Evolutionary conservation across 1,284 basidiomycete species (phyloP).

Genomic region (Mycosarcoma maydis): DNA sequence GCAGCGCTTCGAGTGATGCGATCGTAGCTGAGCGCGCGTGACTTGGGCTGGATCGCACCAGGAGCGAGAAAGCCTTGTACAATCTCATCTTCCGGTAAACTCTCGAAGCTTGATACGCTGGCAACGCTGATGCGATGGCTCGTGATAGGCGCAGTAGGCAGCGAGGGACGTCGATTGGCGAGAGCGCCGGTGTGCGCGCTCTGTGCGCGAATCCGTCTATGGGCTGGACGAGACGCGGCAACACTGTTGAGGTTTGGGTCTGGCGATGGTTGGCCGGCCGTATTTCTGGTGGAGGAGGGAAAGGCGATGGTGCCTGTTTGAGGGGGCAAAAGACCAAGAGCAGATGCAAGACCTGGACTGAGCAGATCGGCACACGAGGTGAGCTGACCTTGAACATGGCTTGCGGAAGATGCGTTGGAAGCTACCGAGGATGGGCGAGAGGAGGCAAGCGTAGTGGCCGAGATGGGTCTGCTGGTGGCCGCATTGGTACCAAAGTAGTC

Average conservation of each 20-base stretch:
- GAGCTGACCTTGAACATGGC: conserved; percentile 41
- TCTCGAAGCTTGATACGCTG: conserved; percentile 59
- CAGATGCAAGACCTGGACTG: conserved; percentile 53
- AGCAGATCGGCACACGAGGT: conserved; percentile 43
- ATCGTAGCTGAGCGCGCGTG: conserved; percentile 32
- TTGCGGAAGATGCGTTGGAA: conserved; percentile 39
- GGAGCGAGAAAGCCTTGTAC: conserved; percentile 42
- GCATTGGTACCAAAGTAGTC: conserved; percentile 16
- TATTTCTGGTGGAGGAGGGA: conserved; percentile 8
- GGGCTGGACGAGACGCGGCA: conserved; percentile 1
- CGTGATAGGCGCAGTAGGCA: conserved; percentile 50
- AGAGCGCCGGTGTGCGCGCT: conserved; percentile 23
- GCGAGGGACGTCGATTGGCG: conserved; percentile 41
- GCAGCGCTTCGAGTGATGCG: conserved; percentile 15
- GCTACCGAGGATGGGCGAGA: conserved; percentile 51
- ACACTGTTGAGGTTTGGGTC: conserved; percentile 1
- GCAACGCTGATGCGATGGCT: conserved; percentile 50
- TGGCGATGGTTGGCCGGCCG: not conserved
- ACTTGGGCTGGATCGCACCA: conserved; percentile 9
- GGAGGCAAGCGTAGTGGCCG: conserved; percentile 34
- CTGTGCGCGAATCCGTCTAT: conserved; percentile 29
- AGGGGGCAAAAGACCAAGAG: conserved; percentile 42
- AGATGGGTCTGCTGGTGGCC: conserved; percentile 30
- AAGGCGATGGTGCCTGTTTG: conserved; percentile 16
- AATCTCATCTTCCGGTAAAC: conserved; percentile 57